Base-by-base conservation (phyloP, 192 early-diverging fungal genomes). In the Entomortierella lignicola region DNA sequence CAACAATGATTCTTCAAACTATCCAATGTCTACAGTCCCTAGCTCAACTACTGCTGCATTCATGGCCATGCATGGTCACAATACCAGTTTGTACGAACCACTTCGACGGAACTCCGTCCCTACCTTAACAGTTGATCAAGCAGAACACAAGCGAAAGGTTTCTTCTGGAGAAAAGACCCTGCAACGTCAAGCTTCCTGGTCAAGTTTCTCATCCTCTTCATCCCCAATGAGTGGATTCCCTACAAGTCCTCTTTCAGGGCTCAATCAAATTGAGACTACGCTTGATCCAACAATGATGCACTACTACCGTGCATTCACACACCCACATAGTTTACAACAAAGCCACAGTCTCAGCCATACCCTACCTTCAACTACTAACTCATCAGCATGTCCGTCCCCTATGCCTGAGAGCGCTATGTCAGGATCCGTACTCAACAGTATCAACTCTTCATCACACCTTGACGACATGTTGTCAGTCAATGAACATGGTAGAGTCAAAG, bases 111-210 rank as follows among this genome's bases (percentile, higher is more conserved):
- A 79, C 56, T 79, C 75, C 13, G 75, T 79, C 37, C 75, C 75
- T 20, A 79, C 70, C 21, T 37, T 79, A 26, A 69, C 67, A 1
- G 75, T 60, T n/a, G 75, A 66, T 57, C 75, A 79, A 42, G 63
- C 75, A 17, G 75, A 79, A 26, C 75, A 79, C 48, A 79, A 79
- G 43, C 75, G 75, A 50, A 79, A 70, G 34, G 47, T 20, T 20
- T 48, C 51, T 20, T 70, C 75, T 17, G 75, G 68, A 31, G 75
- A 79, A 25, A 79, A 70, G 51, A 61, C 69, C 17, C 53, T 79
- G 62, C 75, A 79, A 0, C 67, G 75, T 29, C 75, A 79, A 30
- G 75, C 67, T 20, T 79, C 75, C 10, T 79, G 75, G 75, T 79
- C 75, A 12, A 60, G 67, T 2, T 30, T 77, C 6, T 62, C 73